Evolutionary conservation across 306 rosid genomes (phyloP).

Genomic region (Malus sylvestris): DNA sequence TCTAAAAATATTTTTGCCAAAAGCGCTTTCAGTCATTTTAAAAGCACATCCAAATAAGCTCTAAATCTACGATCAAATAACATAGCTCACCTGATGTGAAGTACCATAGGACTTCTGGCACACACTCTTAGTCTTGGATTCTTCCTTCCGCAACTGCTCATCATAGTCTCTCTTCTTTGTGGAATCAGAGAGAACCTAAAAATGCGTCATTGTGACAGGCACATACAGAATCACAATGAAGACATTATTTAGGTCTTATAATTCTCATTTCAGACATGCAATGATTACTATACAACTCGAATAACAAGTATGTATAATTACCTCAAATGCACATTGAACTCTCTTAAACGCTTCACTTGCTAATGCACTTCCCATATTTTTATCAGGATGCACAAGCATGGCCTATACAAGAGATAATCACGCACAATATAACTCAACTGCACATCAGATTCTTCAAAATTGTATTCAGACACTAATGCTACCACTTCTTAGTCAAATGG

Average conservation of each 20-base stretch:
- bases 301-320: constrained; percentile 21
- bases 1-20: too few species aligned
- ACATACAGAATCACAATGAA: not conserved
- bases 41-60: too few species aligned
- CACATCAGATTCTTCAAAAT: not conserved
- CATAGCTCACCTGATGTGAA: constrained; percentile 56
- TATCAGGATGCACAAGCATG: constrained; percentile 98
- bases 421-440: not conserved
- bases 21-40: too few species aligned
- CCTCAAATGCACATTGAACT: constrained; percentile 97
- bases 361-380: constrained; percentile 85
- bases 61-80: constrained; percentile 6
- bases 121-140: constrained; percentile 74
- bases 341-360: constrained; percentile 93
- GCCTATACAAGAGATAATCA: constrained; percentile 46
- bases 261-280: constrained; percentile 9
- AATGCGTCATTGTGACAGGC: constrained; percentile 13
- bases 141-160: constrained; percentile 90
- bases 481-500: not conserved
- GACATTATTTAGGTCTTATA: not conserved
- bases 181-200: constrained; percentile 87
- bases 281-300: constrained; percentile 9
- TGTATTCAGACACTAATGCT: not conserved
- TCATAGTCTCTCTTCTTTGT: constrained; percentile 86
- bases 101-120: constrained; percentile 71